Conservation (phyloP, 495 filamentous ascomycete species). For the Hypomontagnella monticulosa region DNA sequence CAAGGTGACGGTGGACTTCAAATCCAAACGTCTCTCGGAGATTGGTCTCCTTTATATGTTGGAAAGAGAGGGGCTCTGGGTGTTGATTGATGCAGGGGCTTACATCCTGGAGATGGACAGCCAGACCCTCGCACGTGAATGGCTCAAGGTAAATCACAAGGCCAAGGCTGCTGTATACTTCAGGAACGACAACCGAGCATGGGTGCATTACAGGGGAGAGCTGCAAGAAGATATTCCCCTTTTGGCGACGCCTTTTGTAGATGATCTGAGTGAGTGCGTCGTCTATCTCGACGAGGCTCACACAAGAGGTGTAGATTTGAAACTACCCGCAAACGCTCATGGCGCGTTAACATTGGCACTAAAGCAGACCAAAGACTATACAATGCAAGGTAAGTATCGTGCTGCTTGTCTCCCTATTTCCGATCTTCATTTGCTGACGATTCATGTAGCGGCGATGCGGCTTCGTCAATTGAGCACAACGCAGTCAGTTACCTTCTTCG, state of each 20-base stretch:
- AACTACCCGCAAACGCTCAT: constrained; percentile 51
- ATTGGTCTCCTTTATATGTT: constrained; percentile 49
- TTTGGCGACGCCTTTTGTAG: constrained; percentile 53
- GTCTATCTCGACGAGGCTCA: constrained; percentile 52
- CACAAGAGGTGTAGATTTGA: constrained; percentile 62
- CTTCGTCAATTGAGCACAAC: constrained; percentile 51
- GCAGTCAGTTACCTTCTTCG: constrained; percentile 51
- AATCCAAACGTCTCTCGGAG: constrained; percentile 49
- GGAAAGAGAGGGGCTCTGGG: constrained; percentile 42
- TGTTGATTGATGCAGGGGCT: constrained; percentile 64
- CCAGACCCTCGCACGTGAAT: constrained; percentile 52
- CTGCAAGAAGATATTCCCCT: constrained; percentile 45
- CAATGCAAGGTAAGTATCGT: constrained; percentile 53
- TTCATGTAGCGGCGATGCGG: constrained; percentile 54
- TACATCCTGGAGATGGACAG: constrained; percentile 61
- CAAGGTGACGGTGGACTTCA: constrained; percentile 42
- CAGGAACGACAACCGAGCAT: constrained; percentile 53
- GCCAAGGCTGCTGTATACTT: constrained; percentile 51
- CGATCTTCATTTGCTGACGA: constrained; percentile 10
- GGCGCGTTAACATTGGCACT: constrained; percentile 60
- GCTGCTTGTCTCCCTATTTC: background rate
- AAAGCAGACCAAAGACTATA: constrained; percentile 58
- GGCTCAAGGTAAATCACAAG: constrained; percentile 55
- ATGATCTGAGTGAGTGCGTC: constrained; percentile 54
- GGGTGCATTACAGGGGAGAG: constrained; percentile 53